A percentile compares a stretch with the other conserved stretches of the same genome.
Evolutionary conservation across 805 yeast genomes (phyloP).

Genomic region (Cyberlindnera xishuangbannaensis): DNA sequence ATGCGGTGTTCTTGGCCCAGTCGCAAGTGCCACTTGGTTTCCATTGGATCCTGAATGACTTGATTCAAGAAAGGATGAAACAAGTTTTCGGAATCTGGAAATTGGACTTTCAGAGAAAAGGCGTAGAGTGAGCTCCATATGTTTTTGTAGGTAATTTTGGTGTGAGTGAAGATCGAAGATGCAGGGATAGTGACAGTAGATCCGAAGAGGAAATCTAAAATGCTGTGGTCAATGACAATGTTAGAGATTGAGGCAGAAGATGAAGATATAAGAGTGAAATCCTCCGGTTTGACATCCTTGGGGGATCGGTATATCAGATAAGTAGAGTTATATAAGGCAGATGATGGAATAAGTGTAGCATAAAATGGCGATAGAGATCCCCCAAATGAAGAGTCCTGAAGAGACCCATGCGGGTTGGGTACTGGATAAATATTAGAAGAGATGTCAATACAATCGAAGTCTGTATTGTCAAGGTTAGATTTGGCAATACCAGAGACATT

Average conservation of each 20-base stretch:
- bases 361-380: conserved; percentile 44
- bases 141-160: conserved; percentile 45
- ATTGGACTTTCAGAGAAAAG: conserved; percentile 31
- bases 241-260: conserved; percentile 1
- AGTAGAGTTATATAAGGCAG: conserved; percentile 39
- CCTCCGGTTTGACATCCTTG: neutral
- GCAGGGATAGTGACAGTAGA: conserved; percentile 24
- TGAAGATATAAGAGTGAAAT: conserved; percentile 8
- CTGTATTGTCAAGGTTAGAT: too few species aligned
- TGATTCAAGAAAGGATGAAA: conserved; percentile 69
- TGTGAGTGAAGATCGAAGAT: conserved; percentile 37
- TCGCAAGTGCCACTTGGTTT: conserved; percentile 74
- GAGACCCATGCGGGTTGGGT: conserved; percentile 43
- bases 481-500: too few species aligned
- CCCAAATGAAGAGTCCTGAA: conserved; percentile 48
- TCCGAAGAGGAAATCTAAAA: conserved; percentile 19
- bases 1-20: conserved; percentile 34
- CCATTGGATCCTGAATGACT: conserved; percentile 55
- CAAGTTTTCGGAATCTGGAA: conserved; percentile 1
- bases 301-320: conserved; percentile 43
- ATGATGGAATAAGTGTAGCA: conserved; percentile 37
- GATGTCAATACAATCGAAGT: conserved; percentile 44
- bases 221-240: conserved; percentile 1
- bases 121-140: conserved; percentile 60
- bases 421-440: conserved; percentile 32